These are phyloP conservation scores for Aureobasidium mangrovei DNA, from an alignment of 2,329 filamentous ascomycete genomes.

Conservation along the genomic window DNA sequence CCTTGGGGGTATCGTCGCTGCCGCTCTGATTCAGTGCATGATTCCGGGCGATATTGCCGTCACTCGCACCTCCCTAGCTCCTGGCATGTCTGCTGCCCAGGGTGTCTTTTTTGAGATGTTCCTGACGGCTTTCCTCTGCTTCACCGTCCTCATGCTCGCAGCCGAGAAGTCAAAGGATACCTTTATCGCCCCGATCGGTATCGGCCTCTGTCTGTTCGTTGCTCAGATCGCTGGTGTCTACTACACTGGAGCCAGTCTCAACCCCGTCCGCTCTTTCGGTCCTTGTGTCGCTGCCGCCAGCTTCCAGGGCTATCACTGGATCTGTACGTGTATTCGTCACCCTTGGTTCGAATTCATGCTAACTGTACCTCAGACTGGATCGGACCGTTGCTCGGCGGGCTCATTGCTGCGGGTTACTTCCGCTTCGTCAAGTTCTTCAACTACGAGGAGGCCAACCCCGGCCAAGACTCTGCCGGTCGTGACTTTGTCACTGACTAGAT, in stretches of 20 bases:
- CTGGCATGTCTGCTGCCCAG: conserved; percentile 22
- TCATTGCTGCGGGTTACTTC: conserved; percentile 21
- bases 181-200: conserved; percentile 22
- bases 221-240: conserved; percentile 23
- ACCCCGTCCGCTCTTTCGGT: conserved; percentile 28
- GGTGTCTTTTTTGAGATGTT: conserved; percentile 30
- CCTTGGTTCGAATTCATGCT: conserved; percentile 5
- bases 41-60: conserved; percentile 24
- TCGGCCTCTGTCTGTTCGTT: conserved; percentile 21
- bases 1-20: conserved; percentile 24
- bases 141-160: conserved; percentile 29
- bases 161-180: conserved; percentile 28
- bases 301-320: conserved; percentile 27
- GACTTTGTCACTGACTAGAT: too few relatives aligned
- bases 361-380: conserved; percentile 17
- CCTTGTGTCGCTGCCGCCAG: conserved; percentile 23
- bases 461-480: conserved; percentile 20
- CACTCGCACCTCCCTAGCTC: conserved; percentile 23
- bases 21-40: conserved; percentile 23
- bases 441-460: conserved; percentile 25
- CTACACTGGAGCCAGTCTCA: conserved; percentile 28
- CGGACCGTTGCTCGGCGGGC: conserved; percentile 20
- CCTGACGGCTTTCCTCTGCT: conserved; percentile 24
- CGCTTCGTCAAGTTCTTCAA: conserved; percentile 23
- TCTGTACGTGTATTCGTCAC: conserved; percentile 16